phyloP scores from a whole-genome alignment of 2,329 filamentous ascomycete species.

The Trichoderma atroviride region DNA sequence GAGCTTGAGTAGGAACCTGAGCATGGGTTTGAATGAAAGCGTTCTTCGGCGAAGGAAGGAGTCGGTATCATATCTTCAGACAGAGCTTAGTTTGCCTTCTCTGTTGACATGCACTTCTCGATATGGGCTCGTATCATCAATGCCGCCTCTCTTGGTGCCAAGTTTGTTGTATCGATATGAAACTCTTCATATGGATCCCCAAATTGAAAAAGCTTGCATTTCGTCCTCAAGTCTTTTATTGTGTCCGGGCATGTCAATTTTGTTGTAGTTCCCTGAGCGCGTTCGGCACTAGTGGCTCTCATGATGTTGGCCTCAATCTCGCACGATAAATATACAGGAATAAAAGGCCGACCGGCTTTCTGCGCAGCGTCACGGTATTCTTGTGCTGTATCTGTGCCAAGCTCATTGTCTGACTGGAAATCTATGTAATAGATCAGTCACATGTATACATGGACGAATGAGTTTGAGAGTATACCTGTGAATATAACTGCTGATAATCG shows the following conservation, averaged over 20 bases:
- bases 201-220: neutral
- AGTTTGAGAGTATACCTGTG: neutral
- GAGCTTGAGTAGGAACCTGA: too few species aligned
- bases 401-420: neutral
- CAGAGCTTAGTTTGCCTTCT: neutral
- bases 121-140: neutral
- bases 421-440: neutral
- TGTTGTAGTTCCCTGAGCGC: neutral
- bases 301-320: neutral
- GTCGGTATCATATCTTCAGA: too few species aligned
- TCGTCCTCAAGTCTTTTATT: neutral
- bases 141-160: neutral
- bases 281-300: neutral
- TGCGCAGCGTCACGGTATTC: neutral
- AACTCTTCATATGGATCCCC: neutral
- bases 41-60: too few species aligned
- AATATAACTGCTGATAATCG: neutral
- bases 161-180: neutral
- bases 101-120: neutral
- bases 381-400: neutral
- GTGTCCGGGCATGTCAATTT: neutral
- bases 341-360: neutral
- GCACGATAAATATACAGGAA: neutral
- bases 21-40: too few species aligned
- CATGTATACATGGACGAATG: neutral